Evolutionary conservation across 1,139 yeast genomes (phyloP).

Genomic region (Suhomyces coccinellae): DNA sequence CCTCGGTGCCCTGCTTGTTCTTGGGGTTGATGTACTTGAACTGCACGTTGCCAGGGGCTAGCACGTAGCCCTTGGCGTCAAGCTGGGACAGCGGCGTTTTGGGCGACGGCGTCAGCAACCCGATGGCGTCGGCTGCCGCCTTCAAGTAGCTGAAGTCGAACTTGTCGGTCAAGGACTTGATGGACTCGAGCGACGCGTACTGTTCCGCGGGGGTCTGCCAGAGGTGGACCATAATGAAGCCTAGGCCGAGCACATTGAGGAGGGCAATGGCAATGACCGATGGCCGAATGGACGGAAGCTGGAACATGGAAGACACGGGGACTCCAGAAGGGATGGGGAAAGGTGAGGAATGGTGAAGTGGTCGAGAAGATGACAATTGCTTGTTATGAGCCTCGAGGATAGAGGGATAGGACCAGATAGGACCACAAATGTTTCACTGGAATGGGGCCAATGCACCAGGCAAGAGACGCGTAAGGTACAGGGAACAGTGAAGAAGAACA

Average conservation of each 20-base stretch:
- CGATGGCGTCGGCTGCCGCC: not conserved
- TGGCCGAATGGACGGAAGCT: not conserved
- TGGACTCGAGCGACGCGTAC: not conserved
- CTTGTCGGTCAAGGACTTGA: conserved; percentile 15
- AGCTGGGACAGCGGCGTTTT: not conserved
- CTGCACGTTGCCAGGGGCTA: conserved; percentile 30
- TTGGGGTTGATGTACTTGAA: conserved; percentile 36
- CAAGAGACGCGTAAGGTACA: no score
- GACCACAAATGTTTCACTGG: no score
- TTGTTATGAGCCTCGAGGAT: not conserved
- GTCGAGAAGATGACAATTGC: not conserved
- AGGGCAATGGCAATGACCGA: not conserved
- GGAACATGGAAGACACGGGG: not conserved
- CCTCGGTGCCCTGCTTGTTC: conserved; percentile 26
- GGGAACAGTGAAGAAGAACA: no score
- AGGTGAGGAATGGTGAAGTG: not conserved
- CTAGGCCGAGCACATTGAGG: conserved; percentile 1
- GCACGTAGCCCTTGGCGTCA: conserved; percentile 13
- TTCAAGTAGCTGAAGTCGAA: conserved; percentile 16
- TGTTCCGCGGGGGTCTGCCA: not conserved
- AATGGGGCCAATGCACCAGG: no score
- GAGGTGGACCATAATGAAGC: conserved; percentile 1
- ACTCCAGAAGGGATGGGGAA: not conserved
- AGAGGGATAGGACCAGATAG: no score
- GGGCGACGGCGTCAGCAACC: not conserved